phyloP scores from a whole-genome alignment of 2,329 filamentous ascomycete genomes.

The Fusarium praegraminearum region DNA sequence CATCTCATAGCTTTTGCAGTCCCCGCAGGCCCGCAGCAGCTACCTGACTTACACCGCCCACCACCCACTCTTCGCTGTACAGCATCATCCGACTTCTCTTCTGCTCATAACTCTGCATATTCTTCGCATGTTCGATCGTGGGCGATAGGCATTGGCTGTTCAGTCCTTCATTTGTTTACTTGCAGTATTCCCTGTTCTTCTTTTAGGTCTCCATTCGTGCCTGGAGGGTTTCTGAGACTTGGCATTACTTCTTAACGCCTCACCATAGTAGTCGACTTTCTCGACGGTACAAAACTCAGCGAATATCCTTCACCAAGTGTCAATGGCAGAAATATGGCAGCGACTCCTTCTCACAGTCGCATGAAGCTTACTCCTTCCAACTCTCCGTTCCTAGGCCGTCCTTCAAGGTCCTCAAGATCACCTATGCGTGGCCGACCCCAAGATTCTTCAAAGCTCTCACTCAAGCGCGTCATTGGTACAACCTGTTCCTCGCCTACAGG shows the following conservation, averaged over 20 bases:
- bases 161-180: conserved; percentile 13
- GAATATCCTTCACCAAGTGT: conserved; percentile 44
- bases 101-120: conserved; percentile 15
- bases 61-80: conserved; percentile 37
- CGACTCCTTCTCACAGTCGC: conserved; percentile 68
- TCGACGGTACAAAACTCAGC: conserved; percentile 25
- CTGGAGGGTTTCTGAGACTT: neutral
- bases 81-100: conserved; percentile 41
- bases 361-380: conserved; percentile 81
- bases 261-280: conserved; percentile 8
- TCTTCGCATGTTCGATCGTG: conserved; percentile 10
- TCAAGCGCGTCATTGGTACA: conserved; percentile 90
- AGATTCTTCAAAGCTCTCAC: conserved; percentile 73
- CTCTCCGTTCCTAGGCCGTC: conserved; percentile 75
- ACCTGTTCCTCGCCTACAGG: conserved; percentile 87
- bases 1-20: conserved; percentile 23
- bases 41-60: conserved; percentile 48
- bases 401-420: conserved; percentile 71
- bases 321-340: conserved; percentile 70
- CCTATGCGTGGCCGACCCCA: conserved; percentile 65
- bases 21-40: conserved; percentile 42
- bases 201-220: conserved; percentile 1
- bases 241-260: conserved; percentile 29
- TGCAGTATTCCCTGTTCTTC: conserved; percentile 6
- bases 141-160: conserved; percentile 18